Percentiles rank a stretch among this genome's conserved stretches.
Conservation (phyloP, 163 green algal species). For the Coccomyxa subellipsoidea region DNA sequence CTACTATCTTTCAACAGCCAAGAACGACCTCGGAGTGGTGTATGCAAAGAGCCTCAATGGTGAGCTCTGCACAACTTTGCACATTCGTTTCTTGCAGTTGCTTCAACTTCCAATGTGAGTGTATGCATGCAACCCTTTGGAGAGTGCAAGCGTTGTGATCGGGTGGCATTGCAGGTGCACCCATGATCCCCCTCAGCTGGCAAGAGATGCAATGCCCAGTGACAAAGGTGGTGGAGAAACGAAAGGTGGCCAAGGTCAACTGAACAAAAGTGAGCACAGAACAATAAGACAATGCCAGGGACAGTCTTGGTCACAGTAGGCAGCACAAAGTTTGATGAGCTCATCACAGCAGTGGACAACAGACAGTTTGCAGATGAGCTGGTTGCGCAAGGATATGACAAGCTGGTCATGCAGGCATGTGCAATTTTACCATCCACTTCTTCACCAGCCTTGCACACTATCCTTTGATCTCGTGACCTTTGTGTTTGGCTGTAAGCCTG, state of each 20-base stretch:
- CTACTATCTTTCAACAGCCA: constrained; percentile 87
- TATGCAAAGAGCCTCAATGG: constrained; percentile 61
- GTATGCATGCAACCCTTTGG: too few species aligned
- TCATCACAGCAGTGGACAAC: constrained; percentile 66
- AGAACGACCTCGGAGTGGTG: constrained; percentile 87
- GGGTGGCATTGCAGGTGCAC: constrained; percentile 32
- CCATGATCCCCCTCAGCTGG: constrained; percentile 77
- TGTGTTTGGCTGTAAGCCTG: too few species aligned
- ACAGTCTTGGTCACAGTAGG: constrained; percentile 82
- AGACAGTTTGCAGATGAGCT: constrained; percentile 41
- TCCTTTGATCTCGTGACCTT: too few species aligned
- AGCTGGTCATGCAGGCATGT: constrained; percentile 65
- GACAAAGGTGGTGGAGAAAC: constrained; percentile 65
- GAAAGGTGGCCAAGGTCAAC: constrained; percentile 76
- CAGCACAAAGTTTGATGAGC: constrained; percentile 82
- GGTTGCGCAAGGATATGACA: constrained; percentile 48
- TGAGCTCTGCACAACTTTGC: not conserved
- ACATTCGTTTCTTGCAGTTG: not conserved
- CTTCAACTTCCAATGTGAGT: not conserved
- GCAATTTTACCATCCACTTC: too few species aligned
- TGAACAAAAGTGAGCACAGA: not conserved
- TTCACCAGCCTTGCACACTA: too few species aligned
- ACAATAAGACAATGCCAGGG: not conserved
- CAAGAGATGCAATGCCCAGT: constrained; percentile 80
- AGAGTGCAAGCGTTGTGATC: too few species aligned